A percentile compares a stretch with the other conserved stretches of the same genome.
Evolutionary conservation across 2,329 filamentous ascomycete genomes (phyloP).

Genomic region (Trichoderma semiorbis): DNA sequence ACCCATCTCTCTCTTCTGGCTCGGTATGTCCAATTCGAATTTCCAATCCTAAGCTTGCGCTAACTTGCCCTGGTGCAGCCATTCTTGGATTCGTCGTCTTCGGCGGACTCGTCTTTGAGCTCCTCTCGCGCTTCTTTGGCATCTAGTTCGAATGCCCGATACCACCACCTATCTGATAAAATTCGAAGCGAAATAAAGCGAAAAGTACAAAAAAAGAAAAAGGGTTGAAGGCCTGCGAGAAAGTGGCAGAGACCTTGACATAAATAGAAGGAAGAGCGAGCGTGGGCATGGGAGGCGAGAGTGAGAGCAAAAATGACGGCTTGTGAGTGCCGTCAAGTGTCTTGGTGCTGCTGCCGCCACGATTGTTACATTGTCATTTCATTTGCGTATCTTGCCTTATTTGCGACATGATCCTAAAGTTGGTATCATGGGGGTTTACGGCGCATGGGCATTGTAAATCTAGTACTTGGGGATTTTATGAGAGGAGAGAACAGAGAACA

Average conservation of each 20-base stretch:
- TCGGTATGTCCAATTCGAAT: constrained; percentile 44
- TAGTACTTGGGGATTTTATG: background rate
- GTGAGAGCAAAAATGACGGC: background rate
- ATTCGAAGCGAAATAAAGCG: background rate
- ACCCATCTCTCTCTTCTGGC: constrained; percentile 61
- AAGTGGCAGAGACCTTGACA: background rate
- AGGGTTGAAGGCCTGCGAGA: background rate
- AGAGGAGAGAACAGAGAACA: background rate
- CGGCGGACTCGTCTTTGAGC: constrained; percentile 58
- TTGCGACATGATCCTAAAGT: background rate
- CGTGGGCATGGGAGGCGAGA: background rate
- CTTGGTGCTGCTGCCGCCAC: background rate
- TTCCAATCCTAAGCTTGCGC: background rate
- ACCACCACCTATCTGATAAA: background rate
- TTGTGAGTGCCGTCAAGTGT: background rate
- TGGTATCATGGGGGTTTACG: constrained; percentile 27
- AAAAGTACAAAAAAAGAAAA: background rate
- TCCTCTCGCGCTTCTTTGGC: constrained; percentile 51
- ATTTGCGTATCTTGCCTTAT: background rate
- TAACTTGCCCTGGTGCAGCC: constrained; percentile 32
- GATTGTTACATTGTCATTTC: background rate
- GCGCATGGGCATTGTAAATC: constrained; percentile 27
- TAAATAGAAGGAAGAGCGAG: background rate
- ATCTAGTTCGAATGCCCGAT: constrained; percentile 22
- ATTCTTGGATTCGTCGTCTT: constrained; percentile 60